Base-by-base conservation (phyloP, 345 rosid species). In the Populus davidiana region DNA sequence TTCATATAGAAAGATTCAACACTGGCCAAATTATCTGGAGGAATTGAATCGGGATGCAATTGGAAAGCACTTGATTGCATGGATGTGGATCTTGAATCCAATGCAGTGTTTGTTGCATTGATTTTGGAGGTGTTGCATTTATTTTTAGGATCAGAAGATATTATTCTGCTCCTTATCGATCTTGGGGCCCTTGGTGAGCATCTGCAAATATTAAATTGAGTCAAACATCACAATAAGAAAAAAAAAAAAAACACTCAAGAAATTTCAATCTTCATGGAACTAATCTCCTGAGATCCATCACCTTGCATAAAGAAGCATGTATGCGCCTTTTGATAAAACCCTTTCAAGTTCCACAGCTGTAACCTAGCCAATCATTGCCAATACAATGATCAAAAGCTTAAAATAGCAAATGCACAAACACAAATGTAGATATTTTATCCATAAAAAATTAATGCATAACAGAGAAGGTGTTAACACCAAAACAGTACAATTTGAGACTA, bases 261-360 rank as follows among this genome's bases (percentile, higher is more conserved):
- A 35, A 70, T 77, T 49, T 67, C 7, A 44, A 12, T 18, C 27
- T 27, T 49, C 70, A 52, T 27, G 9, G 21, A 44, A 47, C 70
- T 54, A 52, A 36, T 47, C 43, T 70, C 65, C 52, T 21, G 23
- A 65, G 81, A 83, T 44, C 33, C 9, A 2, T 81, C 79, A 96
- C 99, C 99, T 92, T 71, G 97, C 88, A 75, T 96, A 96, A 64
- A 96, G 90, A 76, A 96, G 90, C 94, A 94, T 91, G 85, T 92
- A 94, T 23, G 98, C 99, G 39, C 93, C 92, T 79, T 86, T 82
- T 18, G 85, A 79, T 74, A 92, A 81, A 74, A 94, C 92, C 79
- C 84, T 89, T 78, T 87, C 98, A 69, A 89, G 85, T 23, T 92
- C 97, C 69, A 86, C 85, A 29, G 88, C 65, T 71, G 89, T 89